phyloP scores from a whole-genome alignment of 116 monocot species.

The Zostera marina region DNA sequence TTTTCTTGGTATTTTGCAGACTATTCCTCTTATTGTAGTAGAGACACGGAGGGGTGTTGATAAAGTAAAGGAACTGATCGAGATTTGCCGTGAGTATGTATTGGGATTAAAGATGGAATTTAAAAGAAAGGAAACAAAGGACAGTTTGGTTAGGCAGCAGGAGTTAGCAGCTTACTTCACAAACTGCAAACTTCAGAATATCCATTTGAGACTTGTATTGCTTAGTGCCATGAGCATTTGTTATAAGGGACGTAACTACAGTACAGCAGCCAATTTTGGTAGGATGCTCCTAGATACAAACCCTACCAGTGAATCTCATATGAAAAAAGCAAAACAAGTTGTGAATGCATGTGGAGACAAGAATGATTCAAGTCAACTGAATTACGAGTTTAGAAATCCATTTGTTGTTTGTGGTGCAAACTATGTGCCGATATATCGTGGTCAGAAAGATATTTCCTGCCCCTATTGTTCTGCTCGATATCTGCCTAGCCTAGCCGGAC shows the following conservation, averaged over 20 bases:
- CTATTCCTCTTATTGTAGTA: constrained; percentile 70
- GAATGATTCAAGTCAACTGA: constrained; percentile 41
- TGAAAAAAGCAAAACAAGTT: constrained; percentile 56
- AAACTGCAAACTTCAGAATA: constrained; percentile 73
- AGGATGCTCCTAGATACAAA: constrained; percentile 59
- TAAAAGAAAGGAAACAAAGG: constrained; percentile 54
- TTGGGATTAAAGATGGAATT: constrained; percentile 75
- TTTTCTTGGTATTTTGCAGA: constrained; percentile 69
- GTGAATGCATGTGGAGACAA: constrained; percentile 44
- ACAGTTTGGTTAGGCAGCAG: constrained; percentile 47
- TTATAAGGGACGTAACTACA: constrained; percentile 53
- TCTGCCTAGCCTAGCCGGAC: constrained; percentile 48
- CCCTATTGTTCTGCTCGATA: constrained; percentile 68
- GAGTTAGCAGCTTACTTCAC: constrained; percentile 89
- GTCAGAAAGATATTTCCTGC: constrained; percentile 74
- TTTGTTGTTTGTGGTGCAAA: constrained; percentile 71
- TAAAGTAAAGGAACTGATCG: constrained; percentile 88
- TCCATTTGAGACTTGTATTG: constrained; percentile 60
- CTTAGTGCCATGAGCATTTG: constrained; percentile 66
- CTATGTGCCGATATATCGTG: constrained; percentile 84
- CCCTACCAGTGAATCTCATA: constrained; percentile 40
- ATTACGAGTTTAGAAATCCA: constrained; percentile 21
- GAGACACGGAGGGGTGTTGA: constrained; percentile 89
- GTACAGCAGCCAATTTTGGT: constrained; percentile 77
- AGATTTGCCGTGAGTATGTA: constrained; percentile 64